phyloP scores from a whole-genome alignment of 805 yeast species.

The Ogataea polymorpha region DNA sequence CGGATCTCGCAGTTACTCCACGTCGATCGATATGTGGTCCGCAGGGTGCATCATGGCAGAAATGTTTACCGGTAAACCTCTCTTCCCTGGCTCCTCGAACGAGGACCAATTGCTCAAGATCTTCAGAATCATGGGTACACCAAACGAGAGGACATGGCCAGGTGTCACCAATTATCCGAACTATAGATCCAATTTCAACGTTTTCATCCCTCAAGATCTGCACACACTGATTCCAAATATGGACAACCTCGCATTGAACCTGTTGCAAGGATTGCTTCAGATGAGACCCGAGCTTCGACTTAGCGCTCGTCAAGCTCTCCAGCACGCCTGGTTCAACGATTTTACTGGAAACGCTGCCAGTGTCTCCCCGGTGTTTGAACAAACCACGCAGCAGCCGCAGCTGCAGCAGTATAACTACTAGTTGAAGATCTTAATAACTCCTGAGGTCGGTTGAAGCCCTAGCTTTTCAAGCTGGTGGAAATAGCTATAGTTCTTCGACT shows the following conservation, averaged over 20 bases:
- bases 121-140: conserved; percentile 93
- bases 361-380: conserved; percentile 14
- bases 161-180: conserved; percentile 90
- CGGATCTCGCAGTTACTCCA: conserved; percentile 93
- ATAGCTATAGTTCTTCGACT: conserved; percentile 14
- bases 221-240: conserved; percentile 63
- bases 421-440: conserved; percentile 9
- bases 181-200: conserved; percentile 77
- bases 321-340: conserved; percentile 82
- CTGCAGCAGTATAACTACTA: conserved; percentile 4
- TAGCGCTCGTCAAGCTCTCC: conserved; percentile 58
- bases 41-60: conserved; percentile 98
- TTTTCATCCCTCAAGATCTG: conserved; percentile 86
- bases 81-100: conserved; percentile 94
- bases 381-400: conserved; percentile 9
- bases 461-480: conserved; percentile 11
- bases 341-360: conserved; percentile 37
- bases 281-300: conserved; percentile 62
- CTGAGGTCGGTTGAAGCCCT: conserved; percentile 18
- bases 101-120: conserved; percentile 93
- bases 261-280: conserved; percentile 56
- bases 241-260: conserved; percentile 66
- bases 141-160: conserved; percentile 95
- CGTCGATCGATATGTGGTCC: conserved; percentile 98
- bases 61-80: conserved; percentile 96